A percentile compares a stretch with the other conserved stretches of the same genome.
Evolutionary conservation across 306 rosid species (phyloP).

Genomic region (Quillaja saponaria): DNA sequence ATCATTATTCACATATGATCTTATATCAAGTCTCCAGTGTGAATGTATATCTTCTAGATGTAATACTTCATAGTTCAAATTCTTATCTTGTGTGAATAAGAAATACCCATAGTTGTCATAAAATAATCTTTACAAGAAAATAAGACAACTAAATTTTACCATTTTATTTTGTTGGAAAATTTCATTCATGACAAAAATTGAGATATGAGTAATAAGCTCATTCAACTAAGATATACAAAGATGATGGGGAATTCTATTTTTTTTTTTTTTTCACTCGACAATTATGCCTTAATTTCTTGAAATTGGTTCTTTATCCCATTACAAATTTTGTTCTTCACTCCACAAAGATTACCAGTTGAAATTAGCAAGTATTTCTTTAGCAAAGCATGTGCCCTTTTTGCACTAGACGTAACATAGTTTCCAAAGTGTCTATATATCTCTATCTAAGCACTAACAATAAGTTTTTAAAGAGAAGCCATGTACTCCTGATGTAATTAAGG

Average conservation of each 20-base stretch:
- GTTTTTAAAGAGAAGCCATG: neutral
- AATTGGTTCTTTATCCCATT: neutral
- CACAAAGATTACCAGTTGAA: neutral
- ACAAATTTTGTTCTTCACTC: neutral
- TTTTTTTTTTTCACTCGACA: neutral
- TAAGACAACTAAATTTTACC: too few relatives aligned
- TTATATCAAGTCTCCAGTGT: too few relatives aligned
- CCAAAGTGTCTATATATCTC: neutral
- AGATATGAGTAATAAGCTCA: neutral
- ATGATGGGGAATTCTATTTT: neutral
- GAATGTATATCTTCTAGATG: too few relatives aligned
- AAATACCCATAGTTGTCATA: too few relatives aligned
- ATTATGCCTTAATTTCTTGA: neutral
- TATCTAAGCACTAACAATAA: neutral
- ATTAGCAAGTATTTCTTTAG: conserved; percentile 2
- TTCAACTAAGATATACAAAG: neutral
- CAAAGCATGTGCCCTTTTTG: neutral
- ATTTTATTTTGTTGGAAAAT: neutral
- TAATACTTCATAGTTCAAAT: too few relatives aligned
- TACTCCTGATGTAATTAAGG: neutral
- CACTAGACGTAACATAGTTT: neutral
- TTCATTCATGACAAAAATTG: neutral
- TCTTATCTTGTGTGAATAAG: too few relatives aligned
- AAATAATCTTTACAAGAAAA: too few relatives aligned
- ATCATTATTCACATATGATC: too few relatives aligned